phyloP scores from a whole-genome alignment of 2,329 filamentous ascomycete species.

The Colletotrichum musicola region DNA sequence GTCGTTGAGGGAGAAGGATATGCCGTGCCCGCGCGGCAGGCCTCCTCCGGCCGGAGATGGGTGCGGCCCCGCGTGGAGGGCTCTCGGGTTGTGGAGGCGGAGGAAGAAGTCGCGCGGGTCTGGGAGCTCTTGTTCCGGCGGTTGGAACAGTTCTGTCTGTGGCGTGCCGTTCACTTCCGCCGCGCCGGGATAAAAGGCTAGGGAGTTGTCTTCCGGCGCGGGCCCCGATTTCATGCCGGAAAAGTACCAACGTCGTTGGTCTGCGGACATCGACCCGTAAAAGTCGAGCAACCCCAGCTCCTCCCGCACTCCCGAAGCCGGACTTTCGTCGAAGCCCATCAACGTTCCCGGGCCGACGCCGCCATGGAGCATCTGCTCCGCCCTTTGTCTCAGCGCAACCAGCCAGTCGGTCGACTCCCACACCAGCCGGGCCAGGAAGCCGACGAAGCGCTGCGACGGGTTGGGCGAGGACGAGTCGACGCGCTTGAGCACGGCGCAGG shows the following conservation, averaged over 20 bases:
- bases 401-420: constrained; percentile 29
- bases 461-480: constrained; percentile 33
- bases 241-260: neutral
- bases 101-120: no score
- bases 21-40: constrained; percentile 7
- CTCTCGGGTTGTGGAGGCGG: neutral
- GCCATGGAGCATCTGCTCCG: neutral
- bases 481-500: constrained; percentile 31
- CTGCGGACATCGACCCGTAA: neutral
- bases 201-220: no score
- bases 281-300: neutral
- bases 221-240: no score
- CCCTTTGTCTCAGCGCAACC: constrained; percentile 17
- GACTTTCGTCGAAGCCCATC: neutral
- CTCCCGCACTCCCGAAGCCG: no score
- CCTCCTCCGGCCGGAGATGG: neutral
- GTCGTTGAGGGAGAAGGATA: constrained; percentile 42
- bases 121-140: no score
- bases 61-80: constrained; percentile 14
- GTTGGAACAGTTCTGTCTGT: no score
- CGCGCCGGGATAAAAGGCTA: no score
- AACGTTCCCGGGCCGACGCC: neutral
- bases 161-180: no score
- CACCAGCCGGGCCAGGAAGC: constrained; percentile 24
- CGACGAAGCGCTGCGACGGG: constrained; percentile 28